Conservation (phyloP, 2,329 filamentous ascomycete genomes). For the Aspergillus pseudotamarii region DNA sequence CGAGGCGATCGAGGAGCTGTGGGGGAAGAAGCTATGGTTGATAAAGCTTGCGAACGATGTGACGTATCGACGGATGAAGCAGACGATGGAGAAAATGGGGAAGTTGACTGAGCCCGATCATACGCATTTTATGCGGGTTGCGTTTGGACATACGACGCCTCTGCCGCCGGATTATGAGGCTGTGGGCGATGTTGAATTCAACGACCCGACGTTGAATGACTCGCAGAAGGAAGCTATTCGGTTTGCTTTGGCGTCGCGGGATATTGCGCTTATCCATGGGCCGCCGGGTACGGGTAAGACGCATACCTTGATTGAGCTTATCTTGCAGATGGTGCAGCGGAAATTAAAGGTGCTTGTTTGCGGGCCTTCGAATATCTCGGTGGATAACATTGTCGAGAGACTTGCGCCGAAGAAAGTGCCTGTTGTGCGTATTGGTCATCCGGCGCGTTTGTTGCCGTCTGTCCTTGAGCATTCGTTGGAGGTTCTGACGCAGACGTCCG, state of each 20-base stretch:
- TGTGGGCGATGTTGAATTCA: constrained; percentile 53
- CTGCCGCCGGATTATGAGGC: constrained; percentile 52
- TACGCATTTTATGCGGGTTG: constrained; percentile 60
- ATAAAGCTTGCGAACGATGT: constrained; percentile 69
- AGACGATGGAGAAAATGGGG: constrained; percentile 63
- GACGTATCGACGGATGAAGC: constrained; percentile 66
- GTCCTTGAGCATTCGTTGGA: constrained; percentile 90
- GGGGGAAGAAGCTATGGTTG: constrained; percentile 63
- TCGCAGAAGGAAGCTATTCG: constrained; percentile 66
- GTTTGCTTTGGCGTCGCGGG: constrained; percentile 81
- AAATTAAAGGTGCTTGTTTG: constrained; percentile 83
- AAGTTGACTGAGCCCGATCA: constrained; percentile 60
- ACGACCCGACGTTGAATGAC: constrained; percentile 60
- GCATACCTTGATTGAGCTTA: constrained; percentile 91
- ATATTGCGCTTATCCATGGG: constrained; percentile 89
- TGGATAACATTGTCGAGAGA: constrained; percentile 97
- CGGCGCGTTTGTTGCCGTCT: constrained; percentile 83
- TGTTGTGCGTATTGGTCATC: constrained; percentile 88
- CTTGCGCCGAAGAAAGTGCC: constrained; percentile 81
- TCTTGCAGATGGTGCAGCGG: constrained; percentile 80
- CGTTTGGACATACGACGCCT: constrained; percentile 62
- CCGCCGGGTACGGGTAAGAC: constrained; percentile 97
- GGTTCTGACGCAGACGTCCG: constrained; percentile 84
- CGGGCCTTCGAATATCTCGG: constrained; percentile 93
- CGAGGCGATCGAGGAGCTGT: constrained; percentile 52